Base-by-base conservation (phyloP, 1,284 basidiomycete genomes). In the Mrakiaceae sp. region DNA sequence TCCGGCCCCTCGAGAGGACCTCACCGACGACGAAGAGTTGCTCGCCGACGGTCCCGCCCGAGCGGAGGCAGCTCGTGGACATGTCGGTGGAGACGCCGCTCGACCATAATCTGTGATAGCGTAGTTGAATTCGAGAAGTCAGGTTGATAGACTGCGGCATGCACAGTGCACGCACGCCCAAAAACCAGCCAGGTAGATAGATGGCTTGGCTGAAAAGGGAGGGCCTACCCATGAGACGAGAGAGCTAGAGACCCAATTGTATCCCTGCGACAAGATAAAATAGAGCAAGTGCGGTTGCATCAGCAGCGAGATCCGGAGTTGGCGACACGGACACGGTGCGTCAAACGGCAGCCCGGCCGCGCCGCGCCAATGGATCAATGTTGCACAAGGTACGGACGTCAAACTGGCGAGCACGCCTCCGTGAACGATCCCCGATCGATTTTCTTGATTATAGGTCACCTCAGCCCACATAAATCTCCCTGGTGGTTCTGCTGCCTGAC, bases 221-320 rank as follows among this genome's bases (percentile, higher is more conserved):
- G 14, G 8, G n/a, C 57, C 8, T 58, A 58, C 57, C 57, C 60
- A n/a, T 53, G 51, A 39, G 42, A 53, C 10, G 60, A 62, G 10
- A 62, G 60, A 47, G 60, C 60, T 6, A 62, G 60, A 62, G 60
- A 62, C 9, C 60, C 60, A 40, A 62, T 62, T 3, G 60, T 62
- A 9, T 62, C 60, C 54, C n/a, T 12, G n/a, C 12, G 6, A 47
- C 2, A 47, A 8, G 27, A 27, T 27, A 27, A 46, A 47, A 9
- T 40, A 16, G 10, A 27, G 27, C 11, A 43, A 3, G 48, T 61
- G 11, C 51, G 50, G 6, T 42, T 40, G 44, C 3, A 5, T 14
- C 50, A 27, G 27, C 27, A 27, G 27, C 27, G 27, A 27, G 27
- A 27, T 27, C 27, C 27, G 27, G 27, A 27, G 27, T 27, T 27